These are phyloP conservation scores for Suillus clintonianus DNA, from an alignment of 768 basidiomycete genomes.

Conservation along the genomic window DNA sequence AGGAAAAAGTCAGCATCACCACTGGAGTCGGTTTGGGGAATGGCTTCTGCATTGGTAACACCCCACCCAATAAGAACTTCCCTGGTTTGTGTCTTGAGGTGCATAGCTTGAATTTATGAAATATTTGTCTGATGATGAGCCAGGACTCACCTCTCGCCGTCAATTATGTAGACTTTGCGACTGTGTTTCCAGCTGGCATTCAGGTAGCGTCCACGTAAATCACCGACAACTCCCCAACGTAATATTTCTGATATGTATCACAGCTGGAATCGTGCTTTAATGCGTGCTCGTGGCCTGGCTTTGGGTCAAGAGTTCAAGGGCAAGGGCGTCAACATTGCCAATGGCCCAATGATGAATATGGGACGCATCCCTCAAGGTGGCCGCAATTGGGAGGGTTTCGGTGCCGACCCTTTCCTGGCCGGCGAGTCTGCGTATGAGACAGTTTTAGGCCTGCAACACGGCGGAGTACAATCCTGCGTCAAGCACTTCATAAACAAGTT, in stretches of 20 bases:
- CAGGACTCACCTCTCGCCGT: slow-evolving; percentile 41
- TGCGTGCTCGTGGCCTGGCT: slow-evolving; percentile 61
- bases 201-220: slow-evolving; percentile 52
- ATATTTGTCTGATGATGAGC: neutral
- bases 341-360: slow-evolving; percentile 75
- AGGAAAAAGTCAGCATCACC: slow-evolving; percentile 24
- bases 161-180: slow-evolving; percentile 38
- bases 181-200: slow-evolving; percentile 59
- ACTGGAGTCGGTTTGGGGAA: slow-evolving; percentile 25
- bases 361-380: slow-evolving; percentile 73
- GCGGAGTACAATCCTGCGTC: slow-evolving; percentile 77
- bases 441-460: slow-evolving; percentile 70
- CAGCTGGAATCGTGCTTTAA: slow-evolving; percentile 63
- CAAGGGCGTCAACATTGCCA: slow-evolving; percentile 58
- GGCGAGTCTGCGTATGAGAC: slow-evolving; percentile 79
- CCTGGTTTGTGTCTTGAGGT: slow-evolving; percentile 68
- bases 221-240: slow-evolving; percentile 22
- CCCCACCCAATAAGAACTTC: slow-evolving; percentile 41
- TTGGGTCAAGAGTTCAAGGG: slow-evolving; percentile 67
- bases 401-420: slow-evolving; percentile 80
- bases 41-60: slow-evolving; percentile 68
- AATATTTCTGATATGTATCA: slow-evolving; percentile 10
- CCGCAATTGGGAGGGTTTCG: slow-evolving; percentile 88
- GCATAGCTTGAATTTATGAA: slow-evolving; percentile 2
- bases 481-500: slow-evolving; percentile 78